These are phyloP conservation scores for Phylloporus arenicola DNA, from an alignment of 768 basidiomycete genomes.

Conservation along the genomic window DNA sequence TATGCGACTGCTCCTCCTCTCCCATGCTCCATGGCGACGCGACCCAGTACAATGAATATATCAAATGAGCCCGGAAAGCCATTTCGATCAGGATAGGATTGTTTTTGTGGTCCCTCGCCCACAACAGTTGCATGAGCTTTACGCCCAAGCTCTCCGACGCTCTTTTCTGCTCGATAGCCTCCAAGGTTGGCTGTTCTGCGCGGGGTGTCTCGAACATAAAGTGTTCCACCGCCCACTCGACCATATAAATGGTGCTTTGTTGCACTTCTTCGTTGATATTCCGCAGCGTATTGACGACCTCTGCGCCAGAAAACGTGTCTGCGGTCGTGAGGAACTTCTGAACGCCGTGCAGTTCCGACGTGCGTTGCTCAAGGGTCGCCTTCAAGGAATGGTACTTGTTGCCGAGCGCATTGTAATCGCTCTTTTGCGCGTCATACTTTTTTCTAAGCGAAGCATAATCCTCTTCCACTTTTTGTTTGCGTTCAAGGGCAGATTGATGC, in stretches of 20 bases:
- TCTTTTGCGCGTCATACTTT: constrained; percentile 9
- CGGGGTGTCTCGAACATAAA: constrained; percentile 22
- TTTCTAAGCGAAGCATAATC: constrained; percentile 4
- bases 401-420: constrained; percentile 9
- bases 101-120: constrained; percentile 19
- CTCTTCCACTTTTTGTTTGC: constrained; percentile 3
- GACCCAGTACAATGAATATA: constrained; percentile 17
- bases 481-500: background rate
- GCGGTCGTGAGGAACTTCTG: constrained; percentile 40
- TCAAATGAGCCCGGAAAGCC: constrained; percentile 26
- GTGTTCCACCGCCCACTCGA: constrained; percentile 39
- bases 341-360: constrained; percentile 37
- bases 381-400: constrained; percentile 11
- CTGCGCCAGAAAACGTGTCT: constrained; percentile 39
- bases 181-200: constrained; percentile 3
- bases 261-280: constrained; percentile 42
- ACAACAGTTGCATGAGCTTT: constrained; percentile 16
- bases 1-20: constrained; percentile 14
- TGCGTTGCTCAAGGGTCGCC: constrained; percentile 34
- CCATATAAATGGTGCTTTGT: constrained; percentile 40
- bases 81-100: constrained; percentile 30
- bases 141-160: constrained; percentile 8
- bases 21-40: constrained; percentile 19
- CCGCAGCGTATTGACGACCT: constrained; percentile 39
- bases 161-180: constrained; percentile 9